Evolutionary conservation across 192 early-diverging fungal species (phyloP).

Genomic region (Backusella tarrabulga): DNA sequence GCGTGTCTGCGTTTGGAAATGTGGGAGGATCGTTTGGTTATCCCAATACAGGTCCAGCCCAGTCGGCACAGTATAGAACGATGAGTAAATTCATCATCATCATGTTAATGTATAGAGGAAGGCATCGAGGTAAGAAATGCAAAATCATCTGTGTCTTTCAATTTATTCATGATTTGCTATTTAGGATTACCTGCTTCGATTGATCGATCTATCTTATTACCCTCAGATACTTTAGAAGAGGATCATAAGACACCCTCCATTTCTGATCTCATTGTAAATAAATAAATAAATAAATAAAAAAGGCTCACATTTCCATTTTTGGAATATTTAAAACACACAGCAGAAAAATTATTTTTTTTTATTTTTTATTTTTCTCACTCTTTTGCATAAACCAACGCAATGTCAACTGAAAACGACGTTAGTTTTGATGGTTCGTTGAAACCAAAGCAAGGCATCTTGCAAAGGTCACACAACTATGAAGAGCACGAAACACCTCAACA

Average conservation of each 20-base stretch:
- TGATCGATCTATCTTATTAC: conserved; percentile 35
- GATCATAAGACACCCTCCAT: background rate
- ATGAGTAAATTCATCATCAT: conserved; percentile 32
- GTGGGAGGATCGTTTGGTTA: conserved; percentile 31
- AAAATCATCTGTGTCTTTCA: background rate
- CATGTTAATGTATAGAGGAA: conserved; percentile 31
- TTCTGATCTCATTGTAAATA: background rate
- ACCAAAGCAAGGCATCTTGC: background rate
- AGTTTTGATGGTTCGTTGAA: background rate
- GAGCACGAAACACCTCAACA: background rate
- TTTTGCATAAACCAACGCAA: background rate
- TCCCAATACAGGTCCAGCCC: conserved; percentile 18
- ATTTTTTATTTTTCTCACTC: background rate
- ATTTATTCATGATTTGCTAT: too few relatives aligned
- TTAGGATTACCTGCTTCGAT: conserved; percentile 35
- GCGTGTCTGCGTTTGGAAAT: conserved; percentile 35
- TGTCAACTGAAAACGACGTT: background rate
- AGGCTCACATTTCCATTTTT: background rate
- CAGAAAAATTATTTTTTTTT: background rate
- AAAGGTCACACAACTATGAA: background rate
- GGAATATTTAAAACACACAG: background rate
- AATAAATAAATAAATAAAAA: too few relatives aligned
- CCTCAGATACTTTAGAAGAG: conserved; percentile 30
- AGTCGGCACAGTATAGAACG: conserved; percentile 19
- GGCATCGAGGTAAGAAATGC: conserved; percentile 28